phyloP scores from a whole-genome alignment of 257 asterid genomes.

The Nicotiana otophora region DNA sequence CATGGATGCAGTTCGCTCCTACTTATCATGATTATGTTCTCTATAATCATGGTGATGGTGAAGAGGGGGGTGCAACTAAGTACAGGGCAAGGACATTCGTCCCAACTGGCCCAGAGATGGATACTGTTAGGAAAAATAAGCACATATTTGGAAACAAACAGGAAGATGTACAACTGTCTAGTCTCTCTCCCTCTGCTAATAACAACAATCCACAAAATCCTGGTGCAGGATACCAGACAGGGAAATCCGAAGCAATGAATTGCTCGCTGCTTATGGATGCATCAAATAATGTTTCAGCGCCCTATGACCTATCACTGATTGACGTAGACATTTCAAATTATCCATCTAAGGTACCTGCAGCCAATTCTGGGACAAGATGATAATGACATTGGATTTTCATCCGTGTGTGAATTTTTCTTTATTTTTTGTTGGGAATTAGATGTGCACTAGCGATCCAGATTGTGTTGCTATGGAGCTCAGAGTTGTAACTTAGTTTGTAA shows the following conservation, averaged over 20 bases:
- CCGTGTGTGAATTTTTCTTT: neutral
- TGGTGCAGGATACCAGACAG: constrained; percentile 18
- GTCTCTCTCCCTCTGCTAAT: constrained; percentile 48
- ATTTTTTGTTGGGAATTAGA: neutral
- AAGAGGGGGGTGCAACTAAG: constrained; percentile 69
- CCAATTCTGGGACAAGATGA: constrained; percentile 40
- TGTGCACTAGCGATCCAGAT: neutral
- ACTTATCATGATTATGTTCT: constrained; percentile 95
- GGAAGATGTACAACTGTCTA: constrained; percentile 60
- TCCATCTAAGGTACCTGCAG: constrained; percentile 54
- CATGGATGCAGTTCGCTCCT: constrained; percentile 76
- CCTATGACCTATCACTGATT: constrained; percentile 65
- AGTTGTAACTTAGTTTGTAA: constrained; percentile 12
- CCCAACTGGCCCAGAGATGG: constrained; percentile 97
- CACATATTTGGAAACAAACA: constrained; percentile 50
- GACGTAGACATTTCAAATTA: constrained; percentile 71
- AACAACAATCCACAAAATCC: constrained; percentile 31
- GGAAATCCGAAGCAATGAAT: constrained; percentile 51
- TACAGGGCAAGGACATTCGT: constrained; percentile 93
- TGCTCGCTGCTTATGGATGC: constrained; percentile 54
- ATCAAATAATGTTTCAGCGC: constrained; percentile 34
- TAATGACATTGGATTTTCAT: constrained; percentile 20
- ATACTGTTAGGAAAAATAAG: constrained; percentile 73
- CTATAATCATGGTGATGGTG: constrained; percentile 86
- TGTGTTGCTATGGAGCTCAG: neutral